A percentile compares a stretch with the other conserved stretches of the same genome.
These are phyloP conservation scores for Fusarium algeriense DNA, from an alignment of 2,329 filamentous ascomycete species.

Conservation along the genomic window DNA sequence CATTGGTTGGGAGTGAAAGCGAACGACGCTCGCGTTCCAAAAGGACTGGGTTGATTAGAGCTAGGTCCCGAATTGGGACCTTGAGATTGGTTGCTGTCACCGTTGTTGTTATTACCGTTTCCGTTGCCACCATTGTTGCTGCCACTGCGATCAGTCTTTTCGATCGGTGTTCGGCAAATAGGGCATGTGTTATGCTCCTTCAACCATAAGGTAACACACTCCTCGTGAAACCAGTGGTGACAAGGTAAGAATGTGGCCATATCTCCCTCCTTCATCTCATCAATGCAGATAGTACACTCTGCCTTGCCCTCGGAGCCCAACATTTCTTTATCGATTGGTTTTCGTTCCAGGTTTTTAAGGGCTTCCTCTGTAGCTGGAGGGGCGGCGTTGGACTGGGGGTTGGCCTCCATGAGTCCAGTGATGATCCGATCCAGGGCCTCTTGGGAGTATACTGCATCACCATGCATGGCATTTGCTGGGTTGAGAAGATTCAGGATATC, in stretches of 20 bases:
- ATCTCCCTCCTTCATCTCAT: conserved; percentile 78
- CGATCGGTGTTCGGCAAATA: conserved; percentile 75
- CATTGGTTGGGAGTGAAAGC: conserved; percentile 1
- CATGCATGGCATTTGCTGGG: conserved; percentile 66
- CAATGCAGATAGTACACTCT: conserved; percentile 97
- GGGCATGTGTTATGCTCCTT: conserved; percentile 94
- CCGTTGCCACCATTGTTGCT: conserved; percentile 23
- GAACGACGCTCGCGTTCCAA: conserved; percentile 12
- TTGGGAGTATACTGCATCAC: conserved; percentile 90
- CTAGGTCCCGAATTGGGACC: conserved; percentile 23
- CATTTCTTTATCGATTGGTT: conserved; percentile 77
- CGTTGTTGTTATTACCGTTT: conserved; percentile 8
- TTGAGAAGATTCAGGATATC: conserved; percentile 68
- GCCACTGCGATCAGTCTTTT: conserved; percentile 49
- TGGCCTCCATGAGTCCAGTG: conserved; percentile 87
- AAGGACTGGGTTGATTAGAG: conserved; percentile 22
- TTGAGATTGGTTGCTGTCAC: conserved; percentile 20
- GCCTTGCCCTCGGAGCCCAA: conserved; percentile 74
- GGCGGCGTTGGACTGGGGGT: conserved; percentile 80
- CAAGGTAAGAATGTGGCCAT: conserved; percentile 85
- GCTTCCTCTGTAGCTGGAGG: conserved; percentile 82
- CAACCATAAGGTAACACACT: conserved; percentile 86
- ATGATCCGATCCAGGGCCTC: conserved; percentile 92
- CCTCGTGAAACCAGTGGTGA: conserved; percentile 91
- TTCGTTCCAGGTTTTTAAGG: conserved; percentile 79